A percentile compares a stretch with the other conserved stretches of the same genome.
phyloP scores from a whole-genome alignment of 2,329 filamentous ascomycete species.

The Epichloe amarillans region DNA sequence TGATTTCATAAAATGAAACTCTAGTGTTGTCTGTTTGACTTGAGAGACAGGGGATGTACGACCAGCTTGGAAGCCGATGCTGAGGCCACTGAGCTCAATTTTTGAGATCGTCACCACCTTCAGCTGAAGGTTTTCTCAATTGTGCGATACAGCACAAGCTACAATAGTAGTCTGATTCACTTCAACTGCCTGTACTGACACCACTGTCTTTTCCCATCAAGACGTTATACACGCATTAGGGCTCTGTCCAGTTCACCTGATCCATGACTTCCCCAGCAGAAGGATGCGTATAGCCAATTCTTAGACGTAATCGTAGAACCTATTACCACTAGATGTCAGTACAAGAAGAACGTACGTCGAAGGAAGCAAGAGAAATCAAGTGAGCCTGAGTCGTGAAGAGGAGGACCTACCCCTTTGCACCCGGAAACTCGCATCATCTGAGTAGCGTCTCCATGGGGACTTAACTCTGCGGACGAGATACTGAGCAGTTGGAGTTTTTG shows the following conservation, averaged over 20 bases:
- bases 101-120: not conserved
- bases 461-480: conserved; percentile 70
- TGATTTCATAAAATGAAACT: too few relatives aligned
- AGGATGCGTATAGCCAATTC: conserved; percentile 66
- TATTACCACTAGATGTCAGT: conserved; percentile 23
- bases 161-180: not conserved
- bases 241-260: conserved; percentile 94
- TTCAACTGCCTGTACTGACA: not conserved
- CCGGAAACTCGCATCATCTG: conserved; percentile 82
- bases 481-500: conserved; percentile 87
- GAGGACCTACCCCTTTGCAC: conserved; percentile 70
- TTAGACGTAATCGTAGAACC: conserved; percentile 75
- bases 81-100: not conserved
- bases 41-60: not conserved
- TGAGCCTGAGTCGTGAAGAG: not conserved
- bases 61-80: not conserved
- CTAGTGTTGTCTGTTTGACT: not conserved
- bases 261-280: conserved; percentile 62
- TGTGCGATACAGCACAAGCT: not conserved
- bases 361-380: not conserved
- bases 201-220: not conserved
- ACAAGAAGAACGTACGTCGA: not conserved
- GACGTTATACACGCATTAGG: conserved; percentile 25
- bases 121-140: not conserved
- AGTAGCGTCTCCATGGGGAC: conserved; percentile 66